These are phyloP conservation scores for Populus pruinosa DNA, from an alignment of 345 rosid genomes.

Conservation along the genomic window DNA sequence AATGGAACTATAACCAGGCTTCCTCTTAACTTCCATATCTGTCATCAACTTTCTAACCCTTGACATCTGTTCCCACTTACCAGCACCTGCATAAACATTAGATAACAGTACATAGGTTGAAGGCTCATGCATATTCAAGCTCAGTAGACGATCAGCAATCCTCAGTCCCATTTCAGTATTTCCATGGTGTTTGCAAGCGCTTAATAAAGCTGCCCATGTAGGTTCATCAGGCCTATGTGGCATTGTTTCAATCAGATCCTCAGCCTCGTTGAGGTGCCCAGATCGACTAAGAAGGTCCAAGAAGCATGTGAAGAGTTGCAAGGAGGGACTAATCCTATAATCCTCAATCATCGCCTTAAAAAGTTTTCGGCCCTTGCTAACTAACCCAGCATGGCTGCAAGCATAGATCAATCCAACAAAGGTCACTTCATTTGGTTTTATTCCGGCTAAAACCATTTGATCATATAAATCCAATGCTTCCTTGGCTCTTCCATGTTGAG, in stretches of 20 bases:
- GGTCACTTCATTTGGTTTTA: conserved; percentile 77
- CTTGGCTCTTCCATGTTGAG: conserved; percentile 72
- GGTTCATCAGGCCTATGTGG: conserved; percentile 77
- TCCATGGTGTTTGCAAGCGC: conserved; percentile 65
- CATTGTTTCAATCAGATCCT: conserved; percentile 51
- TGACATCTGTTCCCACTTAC: conserved; percentile 55
- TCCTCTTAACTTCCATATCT: conserved; percentile 44
- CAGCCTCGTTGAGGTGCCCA: conserved; percentile 67
- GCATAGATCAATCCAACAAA: conserved; percentile 74
- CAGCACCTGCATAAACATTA: conserved; percentile 54
- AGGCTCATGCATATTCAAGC: conserved; percentile 53
- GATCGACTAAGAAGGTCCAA: conserved; percentile 80
- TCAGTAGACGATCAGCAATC: conserved; percentile 49
- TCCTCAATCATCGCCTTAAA: conserved; percentile 59
- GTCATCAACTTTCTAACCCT: conserved; percentile 55
- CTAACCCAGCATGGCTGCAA: conserved; percentile 78
- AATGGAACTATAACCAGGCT: conserved; percentile 66
- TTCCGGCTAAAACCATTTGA: conserved; percentile 55
- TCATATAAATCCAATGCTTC: conserved; percentile 60
- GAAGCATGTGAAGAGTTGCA: conserved; percentile 75
- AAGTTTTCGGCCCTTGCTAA: conserved; percentile 51
- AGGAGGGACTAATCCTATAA: conserved; percentile 50
- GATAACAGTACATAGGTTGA: conserved; percentile 68
- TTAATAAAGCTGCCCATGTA: conserved; percentile 77
- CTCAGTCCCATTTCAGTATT: conserved; percentile 44